phyloP scores from a whole-genome alignment of 768 basidiomycete genomes.

The Tulasnella sp. region DNA sequence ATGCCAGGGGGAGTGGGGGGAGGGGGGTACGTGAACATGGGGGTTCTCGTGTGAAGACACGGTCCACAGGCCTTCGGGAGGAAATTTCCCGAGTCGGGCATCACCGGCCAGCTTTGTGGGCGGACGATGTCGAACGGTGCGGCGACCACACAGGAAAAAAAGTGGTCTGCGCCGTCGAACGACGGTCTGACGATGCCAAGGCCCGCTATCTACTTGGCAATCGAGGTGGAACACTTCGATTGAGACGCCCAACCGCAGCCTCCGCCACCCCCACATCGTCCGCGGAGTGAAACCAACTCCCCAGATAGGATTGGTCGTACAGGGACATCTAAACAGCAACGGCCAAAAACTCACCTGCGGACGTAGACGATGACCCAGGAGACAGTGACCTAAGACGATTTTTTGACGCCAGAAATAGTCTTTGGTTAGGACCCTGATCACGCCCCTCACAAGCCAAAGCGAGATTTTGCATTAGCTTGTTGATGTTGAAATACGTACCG shows the following conservation, averaged over 20 bases:
- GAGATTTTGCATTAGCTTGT: constrained; percentile 15
- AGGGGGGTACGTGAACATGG: too few relatives aligned
- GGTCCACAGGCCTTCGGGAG: not conserved
- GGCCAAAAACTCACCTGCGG: constrained; percentile 51
- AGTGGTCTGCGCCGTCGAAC: not conserved
- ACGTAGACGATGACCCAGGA: constrained; percentile 82
- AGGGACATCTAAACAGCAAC: not conserved
- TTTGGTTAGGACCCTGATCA: not conserved
- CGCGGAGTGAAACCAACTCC: not conserved
- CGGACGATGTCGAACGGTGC: not conserved
- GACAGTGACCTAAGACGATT: constrained; percentile 56
- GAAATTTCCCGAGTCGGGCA: not conserved
- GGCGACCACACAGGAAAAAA: not conserved
- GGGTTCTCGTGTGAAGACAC: not conserved
- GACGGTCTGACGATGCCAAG: not conserved
- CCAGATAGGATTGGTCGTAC: not conserved
- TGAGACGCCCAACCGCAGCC: not conserved
- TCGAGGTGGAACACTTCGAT: not conserved
- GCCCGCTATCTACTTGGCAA: not conserved
- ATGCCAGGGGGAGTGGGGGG: not conserved
- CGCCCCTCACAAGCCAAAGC: constrained; percentile 19
- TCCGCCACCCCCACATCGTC: not conserved
- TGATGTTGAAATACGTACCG: constrained; percentile 48
- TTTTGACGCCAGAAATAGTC: constrained; percentile 7
- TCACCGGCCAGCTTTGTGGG: not conserved